Evolutionary conservation across 352 stramenopile species (phyloP), one percentile per base, ranked within the genome.

Genomic region (Phytopythium chamaehyphon): DNA sequence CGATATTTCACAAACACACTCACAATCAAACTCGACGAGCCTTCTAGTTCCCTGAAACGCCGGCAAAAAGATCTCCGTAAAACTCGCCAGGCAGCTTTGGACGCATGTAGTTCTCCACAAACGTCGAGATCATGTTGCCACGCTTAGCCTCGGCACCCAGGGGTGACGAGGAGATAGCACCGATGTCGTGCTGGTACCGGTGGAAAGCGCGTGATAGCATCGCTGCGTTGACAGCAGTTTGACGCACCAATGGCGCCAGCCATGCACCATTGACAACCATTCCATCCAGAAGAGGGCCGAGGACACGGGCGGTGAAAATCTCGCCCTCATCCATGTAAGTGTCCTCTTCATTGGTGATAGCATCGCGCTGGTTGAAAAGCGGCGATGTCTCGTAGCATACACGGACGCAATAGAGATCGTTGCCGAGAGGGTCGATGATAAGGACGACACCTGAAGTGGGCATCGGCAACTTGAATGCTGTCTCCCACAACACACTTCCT

Each of bases 11-110:
- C 23, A 49, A 0, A 18, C 24, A 6, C n/a, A 18, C 10, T 18
- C 44, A 8, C 26, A 50, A 2, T 33, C 28, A n/a, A 9, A 10
- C 28, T 33, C 9, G 28, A 33, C 28, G 28, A 33, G 28, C 5
- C 5, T n/a, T 33, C 28, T 45, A 40, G 9, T 62, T 58, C 37
- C 55, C 61, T 42, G 66, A 66, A 33, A 87, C 57, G 54, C 87
- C 76, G 18, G 70, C 63, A 60, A 94, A 94, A 35, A 94, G 61
- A 45, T 79, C 69, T 35, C 84, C 78, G 57, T 95, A 95, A 57
- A 95, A 95, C 57, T 95, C 80, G 26, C 84, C 82, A 11, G 84
- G 84, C 16, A 95, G 71, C 60, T 90, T 83, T 15, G 84, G 82
- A 12, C 68, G 78, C 70, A 95, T 90, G 57, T 95, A 69, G 50